phyloP scores from a whole-genome alignment of 768 basidiomycete genomes.

The Pulveroboletus sp. region DNA sequence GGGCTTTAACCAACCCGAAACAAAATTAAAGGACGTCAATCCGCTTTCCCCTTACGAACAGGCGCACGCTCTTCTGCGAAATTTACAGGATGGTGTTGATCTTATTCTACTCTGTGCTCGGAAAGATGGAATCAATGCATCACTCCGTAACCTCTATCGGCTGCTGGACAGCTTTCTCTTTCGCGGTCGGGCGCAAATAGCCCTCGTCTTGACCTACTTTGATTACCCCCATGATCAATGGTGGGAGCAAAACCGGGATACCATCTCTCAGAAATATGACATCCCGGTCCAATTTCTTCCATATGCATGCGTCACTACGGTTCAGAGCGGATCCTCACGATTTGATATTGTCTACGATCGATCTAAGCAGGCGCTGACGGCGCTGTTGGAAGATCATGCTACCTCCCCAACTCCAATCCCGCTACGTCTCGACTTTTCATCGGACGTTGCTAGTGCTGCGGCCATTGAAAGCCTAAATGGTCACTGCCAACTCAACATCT shows the following conservation, averaged over 20 bases:
- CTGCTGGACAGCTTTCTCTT: constrained; percentile 38
- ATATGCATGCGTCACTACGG: constrained; percentile 18
- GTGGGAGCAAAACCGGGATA: constrained; percentile 34
- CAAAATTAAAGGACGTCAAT: constrained; percentile 9
- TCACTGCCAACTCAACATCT: constrained; percentile 8
- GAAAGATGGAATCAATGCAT: constrained; percentile 35
- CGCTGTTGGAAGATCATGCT: constrained; percentile 7
- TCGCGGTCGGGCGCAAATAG: constrained; percentile 30
- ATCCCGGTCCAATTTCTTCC: constrained; percentile 11
- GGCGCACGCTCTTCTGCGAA: constrained; percentile 32
- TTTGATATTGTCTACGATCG: not conserved
- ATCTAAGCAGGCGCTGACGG: constrained; percentile 12
- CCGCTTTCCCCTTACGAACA: constrained; percentile 24
- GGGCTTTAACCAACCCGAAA: constrained; percentile 28
- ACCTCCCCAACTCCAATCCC: constrained; percentile 8
- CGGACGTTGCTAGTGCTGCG: not conserved
- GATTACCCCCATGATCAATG: constrained; percentile 32
- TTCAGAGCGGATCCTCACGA: constrained; percentile 1
- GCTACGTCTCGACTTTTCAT: constrained; percentile 17
- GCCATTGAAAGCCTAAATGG: constrained; percentile 8
- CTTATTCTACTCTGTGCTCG: constrained; percentile 38
- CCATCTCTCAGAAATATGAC: constrained; percentile 12
- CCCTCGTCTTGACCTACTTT: constrained; percentile 37
- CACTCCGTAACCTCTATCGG: constrained; percentile 34
- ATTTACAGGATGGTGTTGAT: constrained; percentile 32